Conservation (phyloP, 129 eudicot species). For the Saussurea involucrata region DNA sequence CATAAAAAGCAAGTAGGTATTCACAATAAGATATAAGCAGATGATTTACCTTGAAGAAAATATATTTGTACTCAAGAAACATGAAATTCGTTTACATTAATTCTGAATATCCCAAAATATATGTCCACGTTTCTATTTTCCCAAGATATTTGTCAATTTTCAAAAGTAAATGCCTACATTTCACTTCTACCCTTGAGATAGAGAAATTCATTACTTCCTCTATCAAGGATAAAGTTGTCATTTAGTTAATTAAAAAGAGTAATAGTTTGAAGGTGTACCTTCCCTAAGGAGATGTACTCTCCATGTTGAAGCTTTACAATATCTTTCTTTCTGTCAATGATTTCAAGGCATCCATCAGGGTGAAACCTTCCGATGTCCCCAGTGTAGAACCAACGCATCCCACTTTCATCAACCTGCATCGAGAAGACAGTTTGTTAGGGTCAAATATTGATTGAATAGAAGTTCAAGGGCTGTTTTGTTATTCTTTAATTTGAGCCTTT, state of each 20-base stretch:
- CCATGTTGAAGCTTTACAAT: conserved; percentile 99
- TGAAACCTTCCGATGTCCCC: conserved; percentile 96
- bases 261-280: conserved; percentile 39
- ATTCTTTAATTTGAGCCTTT: too few relatives aligned
- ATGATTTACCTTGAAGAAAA: too few relatives aligned
- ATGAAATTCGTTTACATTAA: too few relatives aligned
- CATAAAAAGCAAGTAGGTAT: too few relatives aligned
- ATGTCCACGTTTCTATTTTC: not conserved
- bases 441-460: too few relatives aligned
- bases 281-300: conserved; percentile 91
- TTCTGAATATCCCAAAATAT: too few relatives aligned
- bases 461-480: too few relatives aligned
- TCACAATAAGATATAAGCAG: too few relatives aligned
- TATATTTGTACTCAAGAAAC: too few relatives aligned
- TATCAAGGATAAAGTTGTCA: not conserved
- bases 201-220: not conserved
- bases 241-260: not conserved
- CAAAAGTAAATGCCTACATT: too few relatives aligned
- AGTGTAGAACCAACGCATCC: conserved; percentile 95
- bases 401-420: conserved; percentile 80
- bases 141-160: not conserved
- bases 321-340: conserved; percentile 94
- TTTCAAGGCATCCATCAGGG: conserved; percentile 95
- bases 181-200: not conserved
- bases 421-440: not conserved